Evolutionary conservation across 1,284 basidiomycete genomes (phyloP), one percentile per base, ranked within the genome.

Genomic region (Leccinum pallidistipes): DNA sequence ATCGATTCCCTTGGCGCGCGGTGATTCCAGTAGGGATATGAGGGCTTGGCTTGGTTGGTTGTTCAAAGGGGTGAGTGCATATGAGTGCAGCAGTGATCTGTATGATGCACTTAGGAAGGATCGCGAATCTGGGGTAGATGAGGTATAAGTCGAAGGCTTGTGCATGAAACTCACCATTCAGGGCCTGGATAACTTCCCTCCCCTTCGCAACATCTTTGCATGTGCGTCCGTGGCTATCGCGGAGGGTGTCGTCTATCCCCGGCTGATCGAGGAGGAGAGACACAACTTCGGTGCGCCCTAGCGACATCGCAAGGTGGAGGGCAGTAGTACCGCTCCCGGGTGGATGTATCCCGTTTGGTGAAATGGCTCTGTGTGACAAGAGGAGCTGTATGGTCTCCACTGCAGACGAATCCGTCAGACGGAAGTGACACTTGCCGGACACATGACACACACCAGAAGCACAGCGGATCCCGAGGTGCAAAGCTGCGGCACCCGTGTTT

Each of bases 391-490:
- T 65, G 0, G 71, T 73, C 49, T 73, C 73, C 43, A 58, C 74
- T 73, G 32, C 12, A 31, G 18, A 34, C 11, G 53, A 58, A 60
- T 59, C 58, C 61, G 40, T 40, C 51, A 51, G 63, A 53, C 55
- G n/a, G 49, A 45, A 14, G 5, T 53, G 47, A 60, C 40, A 31
- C 31, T 14, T n/a, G 24, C 45, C 6, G 6, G n/a, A 16, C 31
- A 45, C 49, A 57, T 36, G 57, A 29, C 56, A 81, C 89, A 66
- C 69, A 94, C 92, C 82, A 27, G 88, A 86, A 59, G 88, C 92
- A 69, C 95, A 95, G 57, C 92, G 84, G 14, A 97, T 88, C 4
- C 94, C 94, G 40, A 97, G 85, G 71, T 95, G 93, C 7, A 97
- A 80, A 0, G 94, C 86, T 5, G 89, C 86, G 27, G 91, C 88